Evolutionary conservation across 352 stramenopile genomes (phyloP).

Genomic region (Pythium rishiriense): DNA sequence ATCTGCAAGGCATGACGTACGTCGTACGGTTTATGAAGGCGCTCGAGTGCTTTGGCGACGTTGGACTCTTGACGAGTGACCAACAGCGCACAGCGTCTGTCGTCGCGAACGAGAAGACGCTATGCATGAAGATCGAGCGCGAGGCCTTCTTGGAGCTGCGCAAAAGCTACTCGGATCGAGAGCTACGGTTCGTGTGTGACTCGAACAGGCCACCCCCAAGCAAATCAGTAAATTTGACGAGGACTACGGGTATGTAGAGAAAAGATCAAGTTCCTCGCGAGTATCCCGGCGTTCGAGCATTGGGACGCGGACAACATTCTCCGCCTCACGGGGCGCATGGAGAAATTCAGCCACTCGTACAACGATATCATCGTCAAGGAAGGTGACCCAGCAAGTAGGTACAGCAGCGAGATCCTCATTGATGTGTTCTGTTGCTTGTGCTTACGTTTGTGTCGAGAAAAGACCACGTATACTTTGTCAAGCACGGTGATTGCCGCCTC

Average conservation of each 20-base stretch:
- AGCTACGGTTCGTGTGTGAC: conserved; percentile 60
- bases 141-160: conserved; percentile 62
- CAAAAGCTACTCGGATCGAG: conserved; percentile 50
- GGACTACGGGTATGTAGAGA: conserved; percentile 36
- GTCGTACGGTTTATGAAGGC: conserved; percentile 63
- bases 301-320: conserved; percentile 66
- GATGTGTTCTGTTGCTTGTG: not conserved
- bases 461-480: conserved; percentile 69
- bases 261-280: conserved; percentile 63
- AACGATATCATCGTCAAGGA: conserved; percentile 65
- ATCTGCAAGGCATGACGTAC: conserved; percentile 49
- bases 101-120: conserved; percentile 59
- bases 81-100: conserved; percentile 67
- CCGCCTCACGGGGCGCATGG: conserved; percentile 58
- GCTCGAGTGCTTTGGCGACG: conserved; percentile 73
- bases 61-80: conserved; percentile 55
- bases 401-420: not conserved
- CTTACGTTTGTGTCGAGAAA: not conserved
- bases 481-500: conserved; percentile 62
- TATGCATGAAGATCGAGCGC: conserved; percentile 75
- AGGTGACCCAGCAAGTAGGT: conserved; percentile 53
- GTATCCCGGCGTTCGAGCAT: conserved; percentile 49
- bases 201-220: too few species aligned
- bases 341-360: conserved; percentile 57
- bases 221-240: too few species aligned